Conservation (phyloP, 441 rosid species). For the Bruguiera hainesii region DNA sequence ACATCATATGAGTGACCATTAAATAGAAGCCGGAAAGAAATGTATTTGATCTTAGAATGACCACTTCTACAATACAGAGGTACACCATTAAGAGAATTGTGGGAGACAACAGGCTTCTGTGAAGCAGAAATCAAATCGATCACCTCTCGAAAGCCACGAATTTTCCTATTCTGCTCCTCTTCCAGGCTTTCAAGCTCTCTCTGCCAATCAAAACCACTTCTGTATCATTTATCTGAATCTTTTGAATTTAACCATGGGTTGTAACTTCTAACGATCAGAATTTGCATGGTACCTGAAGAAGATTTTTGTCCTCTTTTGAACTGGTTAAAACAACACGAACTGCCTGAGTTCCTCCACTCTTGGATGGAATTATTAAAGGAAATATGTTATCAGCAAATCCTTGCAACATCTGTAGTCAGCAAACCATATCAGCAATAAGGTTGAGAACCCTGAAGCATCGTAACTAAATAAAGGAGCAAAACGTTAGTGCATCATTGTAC, state of each 20-base stretch:
- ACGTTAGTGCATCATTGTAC: constrained; percentile 32
- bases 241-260: constrained; percentile 6
- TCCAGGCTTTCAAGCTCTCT: constrained; percentile 60
- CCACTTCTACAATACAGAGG: constrained; percentile 22
- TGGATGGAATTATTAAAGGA: constrained; percentile 64
- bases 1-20: neutral
- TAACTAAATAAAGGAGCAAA: constrained; percentile 11
- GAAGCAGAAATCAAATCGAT: constrained; percentile 84
- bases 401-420: constrained; percentile 51
- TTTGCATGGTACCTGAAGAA: constrained; percentile 48
- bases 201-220: constrained; percentile 39
- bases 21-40: constrained; percentile 9
- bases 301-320: constrained; percentile 69
- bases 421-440: constrained; percentile 3
- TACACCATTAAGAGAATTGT: constrained; percentile 75
- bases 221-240: constrained; percentile 3
- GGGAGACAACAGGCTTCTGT: constrained; percentile 70
- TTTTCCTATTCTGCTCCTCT: constrained; percentile 53
- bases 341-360: constrained; percentile 62
- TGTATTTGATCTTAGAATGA: constrained; percentile 8
- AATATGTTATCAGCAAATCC: constrained; percentile 61
- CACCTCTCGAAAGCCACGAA: constrained; percentile 90
- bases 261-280: constrained; percentile 9
- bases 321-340: constrained; percentile 66
- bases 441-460: neutral